These are phyloP conservation scores for Rhizopus delemar DNA, from an alignment of 371 early-diverging fungal genomes.

Conservation along the genomic window DNA sequence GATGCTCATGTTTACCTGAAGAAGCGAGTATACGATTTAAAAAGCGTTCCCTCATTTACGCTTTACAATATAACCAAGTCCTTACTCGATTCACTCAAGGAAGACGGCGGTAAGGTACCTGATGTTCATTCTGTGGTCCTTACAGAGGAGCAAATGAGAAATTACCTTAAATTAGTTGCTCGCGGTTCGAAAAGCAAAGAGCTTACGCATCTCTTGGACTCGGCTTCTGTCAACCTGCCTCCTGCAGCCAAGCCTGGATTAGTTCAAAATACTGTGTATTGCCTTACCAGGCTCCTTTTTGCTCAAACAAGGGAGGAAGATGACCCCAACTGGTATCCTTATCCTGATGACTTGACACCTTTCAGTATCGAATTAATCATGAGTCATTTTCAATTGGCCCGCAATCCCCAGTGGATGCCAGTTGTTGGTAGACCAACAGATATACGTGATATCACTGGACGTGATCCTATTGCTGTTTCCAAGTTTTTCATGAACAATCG, in stretches of 20 bases:
- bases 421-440: slow-evolving; percentile 1
- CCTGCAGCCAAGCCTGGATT: background rate
- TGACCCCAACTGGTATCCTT: slow-evolving; percentile 10
- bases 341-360: slow-evolving; percentile 8
- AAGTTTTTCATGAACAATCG: slow-evolving; percentile 17
- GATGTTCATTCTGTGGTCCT: slow-evolving; percentile 7
- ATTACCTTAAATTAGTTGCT: slow-evolving; percentile 7
- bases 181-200: background rate
- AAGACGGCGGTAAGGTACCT: slow-evolving; percentile 4
- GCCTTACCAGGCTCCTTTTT: background rate
- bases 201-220: background rate
- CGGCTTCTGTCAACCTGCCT: background rate
- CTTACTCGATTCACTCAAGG: slow-evolving; percentile 2
- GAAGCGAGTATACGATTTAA: slow-evolving; percentile 17
- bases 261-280: background rate
- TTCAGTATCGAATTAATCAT: slow-evolving; percentile 14
- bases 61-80: slow-evolving; percentile 12
- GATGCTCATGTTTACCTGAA: background rate
- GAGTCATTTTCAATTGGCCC: slow-evolving; percentile 5
- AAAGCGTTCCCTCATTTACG: background rate
- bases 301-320: background rate
- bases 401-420: background rate
- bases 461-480: slow-evolving; percentile 3
- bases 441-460: slow-evolving; percentile 15
- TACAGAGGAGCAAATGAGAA: slow-evolving; percentile 9